A percentile compares a stretch with the other conserved stretches of the same genome.
phyloP scores from a whole-genome alignment of 2,329 filamentous ascomycete species.

The Sarocladiaceae sp. region DNA sequence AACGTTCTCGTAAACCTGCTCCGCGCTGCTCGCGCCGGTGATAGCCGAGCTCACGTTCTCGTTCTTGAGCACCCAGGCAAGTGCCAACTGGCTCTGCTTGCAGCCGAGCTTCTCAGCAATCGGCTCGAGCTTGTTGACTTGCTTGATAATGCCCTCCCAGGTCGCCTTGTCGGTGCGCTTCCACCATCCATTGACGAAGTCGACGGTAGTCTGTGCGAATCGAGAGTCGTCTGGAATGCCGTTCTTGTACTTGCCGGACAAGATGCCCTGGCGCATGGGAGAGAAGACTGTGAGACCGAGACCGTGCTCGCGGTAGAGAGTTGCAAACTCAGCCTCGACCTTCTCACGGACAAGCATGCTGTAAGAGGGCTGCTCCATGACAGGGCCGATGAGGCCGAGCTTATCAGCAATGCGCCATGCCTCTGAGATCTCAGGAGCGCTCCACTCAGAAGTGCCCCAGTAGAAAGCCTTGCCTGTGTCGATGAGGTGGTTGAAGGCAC shows the following conservation, averaged over 20 bases:
- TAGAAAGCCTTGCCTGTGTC: slow-evolving; percentile 64
- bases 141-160: slow-evolving; percentile 53
- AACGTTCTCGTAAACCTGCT: slow-evolving; percentile 58
- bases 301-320: slow-evolving; percentile 56
- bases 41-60: slow-evolving; percentile 58
- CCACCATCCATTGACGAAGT: slow-evolving; percentile 51
- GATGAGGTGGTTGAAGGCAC: slow-evolving; percentile 68
- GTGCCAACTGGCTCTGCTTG: slow-evolving; percentile 50
- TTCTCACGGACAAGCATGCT: slow-evolving; percentile 58
- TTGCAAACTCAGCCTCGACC: slow-evolving; percentile 59
- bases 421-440: slow-evolving; percentile 59
- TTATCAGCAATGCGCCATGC: slow-evolving; percentile 58
- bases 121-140: slow-evolving; percentile 54
- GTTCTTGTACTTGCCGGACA: slow-evolving; percentile 65
- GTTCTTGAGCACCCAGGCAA: slow-evolving; percentile 62
- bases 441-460: slow-evolving; percentile 69
- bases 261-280: slow-evolving; percentile 52
- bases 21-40: slow-evolving; percentile 52
- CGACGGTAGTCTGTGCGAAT: slow-evolving; percentile 49
- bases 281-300: slow-evolving; percentile 61
- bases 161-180: slow-evolving; percentile 43
- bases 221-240: slow-evolving; percentile 58
- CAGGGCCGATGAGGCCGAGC: slow-evolving; percentile 56
- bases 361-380: slow-evolving; percentile 65
- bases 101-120: slow-evolving; percentile 63